These are phyloP conservation scores for Closterium sp. DNA, from an alignment of 139 green algal genomes.

Conservation along the genomic window DNA sequence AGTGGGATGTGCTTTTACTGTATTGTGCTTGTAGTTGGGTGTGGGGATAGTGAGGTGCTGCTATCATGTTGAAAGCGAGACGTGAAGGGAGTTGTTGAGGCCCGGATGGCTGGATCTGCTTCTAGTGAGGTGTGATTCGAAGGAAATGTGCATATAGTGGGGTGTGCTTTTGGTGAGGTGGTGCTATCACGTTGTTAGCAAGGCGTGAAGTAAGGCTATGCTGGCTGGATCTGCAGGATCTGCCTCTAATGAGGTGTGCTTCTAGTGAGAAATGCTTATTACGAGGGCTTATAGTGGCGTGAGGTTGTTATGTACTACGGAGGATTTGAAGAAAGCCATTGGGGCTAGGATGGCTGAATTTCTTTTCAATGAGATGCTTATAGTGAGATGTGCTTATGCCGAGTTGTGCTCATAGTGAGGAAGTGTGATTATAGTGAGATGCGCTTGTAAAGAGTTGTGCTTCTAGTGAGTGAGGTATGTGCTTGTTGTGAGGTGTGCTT, in stretches of 20 bases:
- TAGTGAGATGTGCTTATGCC: too few species aligned
- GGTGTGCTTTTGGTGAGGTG: too few species aligned
- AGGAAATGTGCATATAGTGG: too few species aligned
- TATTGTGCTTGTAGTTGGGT: background rate
- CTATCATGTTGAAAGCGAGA: too few species aligned
- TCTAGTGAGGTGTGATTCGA: background rate
- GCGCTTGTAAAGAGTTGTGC: too few species aligned
- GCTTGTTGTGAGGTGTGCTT: too few species aligned
- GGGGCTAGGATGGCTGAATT: background rate
- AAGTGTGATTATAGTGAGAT: too few species aligned
- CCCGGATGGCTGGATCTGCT: background rate
- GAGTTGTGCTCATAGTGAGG: too few species aligned
- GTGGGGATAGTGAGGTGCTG: too few species aligned
- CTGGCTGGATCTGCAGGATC: background rate
- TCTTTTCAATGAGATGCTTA: too few species aligned
- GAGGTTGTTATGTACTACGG: background rate
- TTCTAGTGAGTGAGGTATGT: too few species aligned
- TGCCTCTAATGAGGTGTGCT: background rate
- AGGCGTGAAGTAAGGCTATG: background rate
- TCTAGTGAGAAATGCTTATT: background rate
- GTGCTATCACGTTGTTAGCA: background rate
- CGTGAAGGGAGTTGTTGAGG: too few species aligned
- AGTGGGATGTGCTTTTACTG: background rate
- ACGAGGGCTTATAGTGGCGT: background rate
- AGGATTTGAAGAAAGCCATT: background rate